These are phyloP conservation scores for Aristolochia californica DNA, from an alignment of 164 flowering plant genomes.

Conservation along the genomic window DNA sequence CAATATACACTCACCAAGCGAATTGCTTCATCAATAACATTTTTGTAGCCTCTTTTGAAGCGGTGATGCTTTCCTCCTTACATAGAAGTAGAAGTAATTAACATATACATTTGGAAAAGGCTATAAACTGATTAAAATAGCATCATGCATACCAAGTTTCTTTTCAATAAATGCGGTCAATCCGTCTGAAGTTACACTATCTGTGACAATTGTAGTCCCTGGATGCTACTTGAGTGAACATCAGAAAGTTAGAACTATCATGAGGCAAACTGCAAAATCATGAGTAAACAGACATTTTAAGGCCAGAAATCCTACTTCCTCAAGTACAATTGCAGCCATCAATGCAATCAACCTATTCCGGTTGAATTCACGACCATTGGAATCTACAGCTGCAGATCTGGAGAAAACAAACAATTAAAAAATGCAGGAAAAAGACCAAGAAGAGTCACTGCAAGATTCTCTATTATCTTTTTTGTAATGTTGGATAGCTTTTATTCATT, in stretches of 20 bases:
- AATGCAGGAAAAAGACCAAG: not conserved
- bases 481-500: too few species aligned
- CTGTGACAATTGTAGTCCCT: constrained; percentile 93
- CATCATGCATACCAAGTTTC: constrained; percentile 60
- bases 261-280: not conserved
- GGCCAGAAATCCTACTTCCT: constrained; percentile 44
- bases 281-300: not conserved
- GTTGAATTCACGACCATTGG: constrained; percentile 76
- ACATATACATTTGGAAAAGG: constrained; percentile 5
- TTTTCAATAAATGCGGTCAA: constrained; percentile 82
- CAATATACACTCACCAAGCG: constrained; percentile 58
- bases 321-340: constrained; percentile 90
- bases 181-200: constrained; percentile 99
- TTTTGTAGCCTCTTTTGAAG: constrained; percentile 95
- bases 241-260: not conserved
- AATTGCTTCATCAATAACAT: constrained; percentile 96
- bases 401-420: constrained; percentile 8
- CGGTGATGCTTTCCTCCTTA: constrained; percentile 93
- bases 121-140: not conserved
- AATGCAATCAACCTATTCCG: constrained; percentile 90
- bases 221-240: constrained; percentile 56
- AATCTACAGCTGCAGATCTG: constrained; percentile 99
- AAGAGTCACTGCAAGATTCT: not conserved
- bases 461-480: too few species aligned
- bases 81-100: constrained; percentile 7